These are phyloP conservation scores for Yamadazyma friedrichii DNA, from an alignment of 1,139 yeast species.

Conservation along the genomic window DNA sequence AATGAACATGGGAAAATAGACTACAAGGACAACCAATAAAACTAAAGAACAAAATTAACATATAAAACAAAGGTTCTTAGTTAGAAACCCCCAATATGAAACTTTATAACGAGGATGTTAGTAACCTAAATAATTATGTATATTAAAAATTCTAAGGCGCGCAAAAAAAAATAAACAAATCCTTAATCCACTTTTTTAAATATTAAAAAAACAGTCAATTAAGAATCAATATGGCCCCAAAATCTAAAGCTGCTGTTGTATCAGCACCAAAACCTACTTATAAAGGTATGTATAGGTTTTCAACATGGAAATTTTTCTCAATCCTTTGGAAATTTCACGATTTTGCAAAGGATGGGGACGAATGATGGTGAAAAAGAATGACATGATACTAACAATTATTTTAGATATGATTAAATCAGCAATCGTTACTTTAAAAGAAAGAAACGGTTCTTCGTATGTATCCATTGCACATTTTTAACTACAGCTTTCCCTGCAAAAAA, in stretches of 20 bases:
- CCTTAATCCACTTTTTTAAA: conserved; percentile 5
- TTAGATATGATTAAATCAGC: conserved; percentile 79
- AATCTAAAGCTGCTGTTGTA: conserved; percentile 26
- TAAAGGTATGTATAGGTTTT: conserved; percentile 42
- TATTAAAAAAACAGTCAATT: not conserved
- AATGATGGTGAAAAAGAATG: too few species aligned
- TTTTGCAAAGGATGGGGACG: not conserved
- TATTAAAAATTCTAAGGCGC: not conserved
- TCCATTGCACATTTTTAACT: not conserved
- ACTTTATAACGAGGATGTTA: too few species aligned
- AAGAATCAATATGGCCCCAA: conserved; percentile 20
- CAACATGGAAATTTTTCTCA: not conserved
- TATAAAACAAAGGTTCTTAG: not conserved
- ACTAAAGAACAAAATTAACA: too few species aligned
- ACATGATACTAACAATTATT: conserved; percentile 1
- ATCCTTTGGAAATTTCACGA: too few species aligned
- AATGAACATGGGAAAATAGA: too few species aligned
- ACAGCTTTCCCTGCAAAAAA: too few species aligned
- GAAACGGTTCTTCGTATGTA: conserved; percentile 76
- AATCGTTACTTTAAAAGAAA: conserved; percentile 67
- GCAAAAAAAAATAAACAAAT: conserved; percentile 13
- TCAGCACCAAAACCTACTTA: conserved; percentile 43
- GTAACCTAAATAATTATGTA: too few species aligned
- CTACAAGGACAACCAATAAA: too few species aligned
- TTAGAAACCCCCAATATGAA: conserved; percentile 2